phyloP scores from a whole-genome alignment of 2,329 filamentous ascomycete species.

The Pseudohalonectria lignicola region DNA sequence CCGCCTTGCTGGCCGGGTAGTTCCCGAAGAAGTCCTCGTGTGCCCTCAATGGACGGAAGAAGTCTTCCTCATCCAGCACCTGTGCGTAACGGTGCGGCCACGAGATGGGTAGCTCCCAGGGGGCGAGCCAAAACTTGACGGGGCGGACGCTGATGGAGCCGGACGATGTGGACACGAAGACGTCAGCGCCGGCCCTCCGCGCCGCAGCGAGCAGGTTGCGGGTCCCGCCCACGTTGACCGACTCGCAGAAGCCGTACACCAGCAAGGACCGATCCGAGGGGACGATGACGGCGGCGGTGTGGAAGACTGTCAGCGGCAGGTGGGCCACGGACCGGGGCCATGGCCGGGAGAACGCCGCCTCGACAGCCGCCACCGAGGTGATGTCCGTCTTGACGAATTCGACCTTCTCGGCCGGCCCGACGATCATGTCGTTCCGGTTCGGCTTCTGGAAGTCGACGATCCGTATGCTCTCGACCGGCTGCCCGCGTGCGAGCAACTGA shows the following conservation, averaged over 20 bases:
- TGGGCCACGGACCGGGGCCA: conserved; percentile 26
- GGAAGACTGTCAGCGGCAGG: conserved; percentile 37
- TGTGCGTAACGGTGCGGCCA: conserved; percentile 27
- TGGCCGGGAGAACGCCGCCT: conserved; percentile 27
- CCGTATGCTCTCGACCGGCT: conserved; percentile 31
- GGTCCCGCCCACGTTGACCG: conserved; percentile 36
- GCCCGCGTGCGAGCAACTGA: conserved; percentile 33
- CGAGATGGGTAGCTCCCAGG: conserved; percentile 16
- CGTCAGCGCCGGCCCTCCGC: conserved; percentile 24
- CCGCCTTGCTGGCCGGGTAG: conserved; percentile 34
- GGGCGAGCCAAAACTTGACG: conserved; percentile 23
- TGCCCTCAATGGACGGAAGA: conserved; percentile 20
- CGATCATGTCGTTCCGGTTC: conserved; percentile 23
- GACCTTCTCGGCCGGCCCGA: conserved; percentile 20
- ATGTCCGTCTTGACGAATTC: conserved; percentile 32
- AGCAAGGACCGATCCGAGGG: conserved; percentile 27
- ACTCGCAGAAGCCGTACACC: conserved; percentile 24
- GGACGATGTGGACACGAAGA: conserved; percentile 35
- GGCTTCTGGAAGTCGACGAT: conserved; percentile 33
- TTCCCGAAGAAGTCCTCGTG: conserved; percentile 30
- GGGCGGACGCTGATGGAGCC: conserved; percentile 29
- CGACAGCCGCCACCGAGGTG: conserved; percentile 22
- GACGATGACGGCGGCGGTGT: conserved; percentile 35
- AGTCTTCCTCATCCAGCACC: conserved; percentile 27
- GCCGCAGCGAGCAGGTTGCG: conserved; percentile 30